Conservation (phyloP, 2,329 filamentous ascomycete species). For the Thelonectria blattea region DNA sequence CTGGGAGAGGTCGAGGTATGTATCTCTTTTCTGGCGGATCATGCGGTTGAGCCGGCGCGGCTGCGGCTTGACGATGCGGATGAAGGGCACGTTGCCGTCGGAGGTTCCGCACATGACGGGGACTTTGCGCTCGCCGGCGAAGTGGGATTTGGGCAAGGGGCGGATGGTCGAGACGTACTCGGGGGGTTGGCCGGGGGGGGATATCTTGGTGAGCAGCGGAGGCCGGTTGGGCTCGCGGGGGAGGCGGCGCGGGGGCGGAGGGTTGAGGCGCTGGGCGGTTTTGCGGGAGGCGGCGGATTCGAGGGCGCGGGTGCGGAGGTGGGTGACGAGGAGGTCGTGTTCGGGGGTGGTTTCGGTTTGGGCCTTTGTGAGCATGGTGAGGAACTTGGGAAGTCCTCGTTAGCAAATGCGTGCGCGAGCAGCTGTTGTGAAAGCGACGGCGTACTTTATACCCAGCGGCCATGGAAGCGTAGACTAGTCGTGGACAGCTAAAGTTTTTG, state of each 20-base stretch:
- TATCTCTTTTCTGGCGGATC: conserved; percentile 57
- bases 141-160: conserved; percentile 54
- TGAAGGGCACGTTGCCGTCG: conserved; percentile 61
- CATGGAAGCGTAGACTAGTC: conserved; percentile 67
- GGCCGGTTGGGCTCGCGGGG: conserved; percentile 6
- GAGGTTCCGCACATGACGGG: conserved; percentile 62
- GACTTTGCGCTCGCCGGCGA: conserved; percentile 52
- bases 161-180: conserved; percentile 55
- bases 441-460: conserved; percentile 70
- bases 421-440: background rate
- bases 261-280: conserved; percentile 18
- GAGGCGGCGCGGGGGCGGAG: conserved; percentile 24
- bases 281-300: conserved; percentile 32
- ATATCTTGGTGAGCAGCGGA: conserved; percentile 44
- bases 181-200: conserved; percentile 45
- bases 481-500: conserved; percentile 60
- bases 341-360: conserved; percentile 47
- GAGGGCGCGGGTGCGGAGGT: conserved; percentile 45
- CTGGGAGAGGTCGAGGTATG: conserved; percentile 50
- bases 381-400: conserved; percentile 42
- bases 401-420: background rate
- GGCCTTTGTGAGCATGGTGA: conserved; percentile 49
- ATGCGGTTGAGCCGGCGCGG: conserved; percentile 62
- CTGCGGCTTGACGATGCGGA: conserved; percentile 72
- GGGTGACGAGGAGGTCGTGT: conserved; percentile 48